Conservation (phyloP, 169 alveolate genomes). For the Plasmodium cynomolgi region DNA sequence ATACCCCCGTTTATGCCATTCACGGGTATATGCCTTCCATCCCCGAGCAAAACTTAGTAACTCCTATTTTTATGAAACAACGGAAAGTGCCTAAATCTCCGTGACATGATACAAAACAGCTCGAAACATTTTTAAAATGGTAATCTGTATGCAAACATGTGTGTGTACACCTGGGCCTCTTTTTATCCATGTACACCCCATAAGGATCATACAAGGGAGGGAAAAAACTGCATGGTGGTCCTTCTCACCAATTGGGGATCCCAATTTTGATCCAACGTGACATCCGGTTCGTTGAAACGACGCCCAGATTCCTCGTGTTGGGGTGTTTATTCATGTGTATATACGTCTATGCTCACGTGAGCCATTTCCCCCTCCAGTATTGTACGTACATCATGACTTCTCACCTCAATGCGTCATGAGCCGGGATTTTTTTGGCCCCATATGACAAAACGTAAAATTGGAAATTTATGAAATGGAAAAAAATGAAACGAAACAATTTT, state of each 20-base stretch:
- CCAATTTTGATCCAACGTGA: background rate
- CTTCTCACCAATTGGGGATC: background rate
- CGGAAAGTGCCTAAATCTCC: background rate
- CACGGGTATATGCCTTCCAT: background rate
- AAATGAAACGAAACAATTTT: background rate
- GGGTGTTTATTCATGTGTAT: background rate
- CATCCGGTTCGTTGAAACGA: background rate
- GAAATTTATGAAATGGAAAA: background rate
- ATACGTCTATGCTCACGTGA: background rate
- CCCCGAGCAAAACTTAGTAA: background rate
- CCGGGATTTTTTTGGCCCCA: background rate
- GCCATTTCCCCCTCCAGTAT: background rate
- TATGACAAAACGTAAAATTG: background rate
- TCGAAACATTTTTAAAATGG: background rate
- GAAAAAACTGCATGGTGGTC: background rate
- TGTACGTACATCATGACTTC: background rate
- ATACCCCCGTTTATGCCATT: background rate
- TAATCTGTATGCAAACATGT: background rate
- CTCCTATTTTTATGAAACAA: background rate
- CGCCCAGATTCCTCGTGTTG: background rate
- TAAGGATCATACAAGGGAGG: background rate
- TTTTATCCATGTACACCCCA: background rate
- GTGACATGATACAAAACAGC: background rate
- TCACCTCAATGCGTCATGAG: background rate
- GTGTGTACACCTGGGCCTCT: background rate